A percentile compares a stretch with the other conserved stretches of the same genome.
phyloP scores from a whole-genome alignment of 768 basidiomycete genomes.

The Stropharia rugosoannulata region DNA sequence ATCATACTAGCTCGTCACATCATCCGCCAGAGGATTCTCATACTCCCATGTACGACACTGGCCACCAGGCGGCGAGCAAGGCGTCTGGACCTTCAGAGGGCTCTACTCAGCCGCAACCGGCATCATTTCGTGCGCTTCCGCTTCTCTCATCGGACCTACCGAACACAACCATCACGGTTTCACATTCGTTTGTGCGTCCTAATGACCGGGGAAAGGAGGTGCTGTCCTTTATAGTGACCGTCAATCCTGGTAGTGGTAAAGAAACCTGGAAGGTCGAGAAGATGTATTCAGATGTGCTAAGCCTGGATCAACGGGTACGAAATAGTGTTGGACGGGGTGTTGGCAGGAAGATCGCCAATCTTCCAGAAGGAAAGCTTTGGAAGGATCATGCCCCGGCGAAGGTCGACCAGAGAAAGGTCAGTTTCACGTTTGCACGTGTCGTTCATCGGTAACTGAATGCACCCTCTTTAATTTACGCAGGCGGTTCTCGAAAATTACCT shows the following conservation, averaged over 20 bases:
- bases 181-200: conserved; percentile 79
- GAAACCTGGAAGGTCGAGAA: conserved; percentile 88
- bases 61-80: conserved; percentile 14
- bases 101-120: conserved; percentile 23
- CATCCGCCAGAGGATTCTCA: conserved; percentile 14
- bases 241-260: conserved; percentile 71
- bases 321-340: conserved; percentile 63
- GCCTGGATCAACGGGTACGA: conserved; percentile 78
- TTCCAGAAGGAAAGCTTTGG: conserved; percentile 95
- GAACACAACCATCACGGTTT: conserved; percentile 67
- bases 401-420: conserved; percentile 93
- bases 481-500: conserved; percentile 83
- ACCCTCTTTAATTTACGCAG: conserved; percentile 31
- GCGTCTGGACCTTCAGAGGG: conserved; percentile 19
- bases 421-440: conserved; percentile 21
- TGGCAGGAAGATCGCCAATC: conserved; percentile 71
- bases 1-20: conserved; percentile 10
- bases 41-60: conserved; percentile 14
- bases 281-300: conserved; percentile 90
- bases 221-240: conserved; percentile 79
- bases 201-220: conserved; percentile 94
- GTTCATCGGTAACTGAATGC: conserved; percentile 6
- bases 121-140: conserved; percentile 72
- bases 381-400: conserved; percentile 96
- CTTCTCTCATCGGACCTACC: conserved; percentile 71